phyloP scores from a whole-genome alignment of 139 green algal species.

The Picochlorum sp. region DNA sequence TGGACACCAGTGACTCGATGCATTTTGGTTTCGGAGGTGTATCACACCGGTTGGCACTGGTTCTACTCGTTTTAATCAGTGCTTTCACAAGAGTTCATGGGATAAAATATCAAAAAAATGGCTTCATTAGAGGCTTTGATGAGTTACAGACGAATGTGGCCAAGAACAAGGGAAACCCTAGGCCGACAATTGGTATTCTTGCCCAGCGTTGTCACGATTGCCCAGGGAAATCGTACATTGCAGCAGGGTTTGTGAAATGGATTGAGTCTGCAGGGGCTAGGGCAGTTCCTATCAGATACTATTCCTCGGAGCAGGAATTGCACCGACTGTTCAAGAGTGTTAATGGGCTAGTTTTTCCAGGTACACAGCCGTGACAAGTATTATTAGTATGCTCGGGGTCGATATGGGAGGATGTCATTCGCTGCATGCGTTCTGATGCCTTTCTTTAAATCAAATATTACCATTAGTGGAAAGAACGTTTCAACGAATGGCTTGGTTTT shows the following conservation, averaged over 20 bases:
- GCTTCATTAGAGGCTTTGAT: neutral
- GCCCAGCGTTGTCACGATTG: constrained; percentile 42
- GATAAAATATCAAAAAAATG: neutral
- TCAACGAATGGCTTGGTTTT: constrained; percentile 11
- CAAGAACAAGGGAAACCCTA: constrained; percentile 27
- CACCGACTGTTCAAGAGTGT: constrained; percentile 60
- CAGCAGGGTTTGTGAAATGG: constrained; percentile 63
- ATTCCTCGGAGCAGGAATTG: constrained; percentile 55
- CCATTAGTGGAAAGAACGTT: neutral
- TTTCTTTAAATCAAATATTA: neutral
- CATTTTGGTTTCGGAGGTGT: too few relatives aligned
- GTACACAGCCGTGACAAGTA: too few relatives aligned
- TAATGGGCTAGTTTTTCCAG: constrained; percentile 67
- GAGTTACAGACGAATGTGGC: neutral
- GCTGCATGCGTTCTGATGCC: neutral
- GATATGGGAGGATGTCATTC: neutral
- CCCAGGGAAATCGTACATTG: constrained; percentile 52
- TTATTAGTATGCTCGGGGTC: too few relatives aligned
- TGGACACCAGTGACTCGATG: too few relatives aligned
- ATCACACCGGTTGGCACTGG: too few relatives aligned
- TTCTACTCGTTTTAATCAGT: too few relatives aligned
- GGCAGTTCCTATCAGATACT: constrained; percentile 51
- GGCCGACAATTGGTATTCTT: constrained; percentile 58
- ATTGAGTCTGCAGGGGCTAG: constrained; percentile 48
- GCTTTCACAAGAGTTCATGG: too few relatives aligned